Percentiles rank a stretch among this genome's conserved stretches.
Conservation (phyloP, 106 monocot genomes). For the Ottelia alismoides region DNA sequence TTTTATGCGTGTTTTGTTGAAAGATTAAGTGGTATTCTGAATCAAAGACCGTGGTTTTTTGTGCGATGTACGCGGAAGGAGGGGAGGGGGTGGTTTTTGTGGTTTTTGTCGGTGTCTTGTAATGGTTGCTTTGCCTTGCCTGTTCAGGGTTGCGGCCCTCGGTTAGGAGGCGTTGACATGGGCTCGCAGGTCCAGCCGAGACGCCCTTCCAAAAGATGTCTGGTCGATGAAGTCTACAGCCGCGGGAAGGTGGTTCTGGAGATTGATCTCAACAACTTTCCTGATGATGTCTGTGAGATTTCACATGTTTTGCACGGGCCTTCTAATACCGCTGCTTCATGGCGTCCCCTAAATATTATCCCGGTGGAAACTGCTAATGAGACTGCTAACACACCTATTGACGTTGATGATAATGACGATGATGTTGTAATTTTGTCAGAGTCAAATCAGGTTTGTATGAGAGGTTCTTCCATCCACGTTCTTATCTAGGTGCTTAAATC, state of each 20-base stretch:
- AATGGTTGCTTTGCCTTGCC: no score
- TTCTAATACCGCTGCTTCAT: constrained; percentile 1
- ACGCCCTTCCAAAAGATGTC: constrained; percentile 1
- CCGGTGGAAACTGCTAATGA: background rate
- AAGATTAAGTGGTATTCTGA: no score
- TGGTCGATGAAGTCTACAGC: background rate
- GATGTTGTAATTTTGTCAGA: constrained; percentile 8
- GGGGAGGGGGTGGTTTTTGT: no score
- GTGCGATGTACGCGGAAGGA: no score
- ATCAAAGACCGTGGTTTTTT: no score
- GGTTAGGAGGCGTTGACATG: no score
- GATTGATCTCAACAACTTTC: constrained; percentile 5
- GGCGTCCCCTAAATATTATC: background rate
- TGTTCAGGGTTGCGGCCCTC: no score
- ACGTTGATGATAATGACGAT: constrained; percentile 11
- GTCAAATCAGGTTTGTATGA: background rate
- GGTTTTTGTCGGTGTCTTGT: no score
- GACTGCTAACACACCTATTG: background rate
- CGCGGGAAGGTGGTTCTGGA: constrained; percentile 1
- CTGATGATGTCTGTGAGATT: background rate
- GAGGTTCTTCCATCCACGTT: no score
- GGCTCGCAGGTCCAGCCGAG: constrained; percentile 2
- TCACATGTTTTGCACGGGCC: background rate
- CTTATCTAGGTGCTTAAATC: no score
- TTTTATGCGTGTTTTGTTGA: no score